These are phyloP conservation scores for Aureobasidium sp. DNA, from an alignment of 2,329 filamentous ascomycete genomes.

Conservation along the genomic window DNA sequence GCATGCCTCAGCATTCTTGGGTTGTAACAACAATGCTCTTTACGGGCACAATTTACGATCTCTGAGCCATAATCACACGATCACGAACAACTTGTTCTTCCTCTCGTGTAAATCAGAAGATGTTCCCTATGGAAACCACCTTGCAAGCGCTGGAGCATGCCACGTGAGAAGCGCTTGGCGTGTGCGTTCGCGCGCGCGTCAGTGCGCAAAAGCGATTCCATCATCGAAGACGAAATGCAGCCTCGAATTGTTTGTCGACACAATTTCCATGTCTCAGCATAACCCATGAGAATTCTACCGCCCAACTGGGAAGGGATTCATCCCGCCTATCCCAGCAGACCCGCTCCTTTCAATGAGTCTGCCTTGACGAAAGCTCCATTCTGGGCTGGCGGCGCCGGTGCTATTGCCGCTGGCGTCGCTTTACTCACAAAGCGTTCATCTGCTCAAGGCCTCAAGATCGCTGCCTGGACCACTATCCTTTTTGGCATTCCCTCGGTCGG, in stretches of 20 bases:
- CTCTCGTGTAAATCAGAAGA: not conserved
- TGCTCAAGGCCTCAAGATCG: constrained; percentile 5
- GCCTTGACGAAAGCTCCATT: constrained; percentile 4
- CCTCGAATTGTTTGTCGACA: not conserved
- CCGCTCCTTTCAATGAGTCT: constrained; percentile 5
- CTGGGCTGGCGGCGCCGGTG: constrained; percentile 11
- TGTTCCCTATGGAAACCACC: no score
- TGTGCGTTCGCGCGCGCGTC: not conserved
- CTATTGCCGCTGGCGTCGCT: not conserved
- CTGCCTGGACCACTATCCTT: constrained; percentile 5
- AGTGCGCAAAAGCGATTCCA: not conserved
- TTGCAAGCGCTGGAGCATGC: not conserved
- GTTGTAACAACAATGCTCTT: no score
- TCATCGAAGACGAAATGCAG: not conserved
- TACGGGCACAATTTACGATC: no score
- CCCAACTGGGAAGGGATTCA: constrained; percentile 16
- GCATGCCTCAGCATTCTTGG: no score
- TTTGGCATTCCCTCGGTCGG: not conserved
- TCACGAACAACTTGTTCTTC: no score
- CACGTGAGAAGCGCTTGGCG: not conserved
- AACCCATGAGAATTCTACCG: constrained; percentile 18
- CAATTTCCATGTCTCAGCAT: not conserved
- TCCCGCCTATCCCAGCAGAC: constrained; percentile 13
- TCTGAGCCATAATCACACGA: no score
- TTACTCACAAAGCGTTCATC: constrained; percentile 11